phyloP scores from a whole-genome alignment of 2,329 filamentous ascomycete genomes.

The Chrysoporthe cubensis region DNA sequence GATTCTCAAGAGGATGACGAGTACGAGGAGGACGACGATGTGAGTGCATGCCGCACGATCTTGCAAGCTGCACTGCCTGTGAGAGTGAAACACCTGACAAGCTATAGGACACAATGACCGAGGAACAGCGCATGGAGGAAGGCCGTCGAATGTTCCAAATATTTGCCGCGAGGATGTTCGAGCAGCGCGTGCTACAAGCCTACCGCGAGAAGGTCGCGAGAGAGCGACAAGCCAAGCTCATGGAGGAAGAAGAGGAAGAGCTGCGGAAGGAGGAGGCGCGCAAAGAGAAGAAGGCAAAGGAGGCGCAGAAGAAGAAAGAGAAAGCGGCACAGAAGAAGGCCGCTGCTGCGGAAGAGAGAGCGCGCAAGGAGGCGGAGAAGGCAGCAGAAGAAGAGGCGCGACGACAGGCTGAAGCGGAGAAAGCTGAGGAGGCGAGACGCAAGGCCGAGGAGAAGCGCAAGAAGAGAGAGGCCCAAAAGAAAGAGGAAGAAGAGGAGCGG shows the following conservation, averaged over 20 bases:
- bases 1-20: conserved; percentile 64
- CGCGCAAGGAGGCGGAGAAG: conserved; percentile 84
- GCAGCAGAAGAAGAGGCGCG: conserved; percentile 82
- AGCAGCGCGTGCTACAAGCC: conserved; percentile 93
- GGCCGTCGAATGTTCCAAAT: conserved; percentile 99
- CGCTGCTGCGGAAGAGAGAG: conserved; percentile 87
- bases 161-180: conserved; percentile 98
- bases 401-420: conserved; percentile 76
- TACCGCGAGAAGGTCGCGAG: conserved; percentile 96
- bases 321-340: conserved; percentile 89
- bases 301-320: conserved; percentile 94
- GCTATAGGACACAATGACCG: conserved; percentile 91
- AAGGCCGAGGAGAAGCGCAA: conserved; percentile 89
- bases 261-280: conserved; percentile 74
- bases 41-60: conserved; percentile 5
- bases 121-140: conserved; percentile 99
- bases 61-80: background rate
- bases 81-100: conserved; percentile 11
- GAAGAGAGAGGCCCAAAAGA: conserved; percentile 89
- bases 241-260: conserved; percentile 91
- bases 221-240: conserved; percentile 86
- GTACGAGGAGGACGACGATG: conserved; percentile 77
- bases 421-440: conserved; percentile 76
- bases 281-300: conserved; percentile 90
- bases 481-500: conserved; percentile 87